Conservation (phyloP, 768 basidiomycete genomes). For the Infundibulicybe gibba region DNA sequence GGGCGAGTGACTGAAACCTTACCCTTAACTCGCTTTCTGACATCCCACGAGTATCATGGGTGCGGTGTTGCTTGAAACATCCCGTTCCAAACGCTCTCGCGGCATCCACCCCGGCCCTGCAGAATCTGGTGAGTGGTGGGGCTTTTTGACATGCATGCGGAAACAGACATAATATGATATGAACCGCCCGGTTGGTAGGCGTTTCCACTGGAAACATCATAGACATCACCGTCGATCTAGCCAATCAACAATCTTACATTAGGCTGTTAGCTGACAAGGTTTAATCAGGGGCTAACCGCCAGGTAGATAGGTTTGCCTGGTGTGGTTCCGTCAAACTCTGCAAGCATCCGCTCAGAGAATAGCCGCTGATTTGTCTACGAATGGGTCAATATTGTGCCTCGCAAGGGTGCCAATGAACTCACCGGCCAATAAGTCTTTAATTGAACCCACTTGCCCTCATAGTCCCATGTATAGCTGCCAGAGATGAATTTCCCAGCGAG, state of each 20-base stretch:
- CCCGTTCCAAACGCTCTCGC: conserved; percentile 91
- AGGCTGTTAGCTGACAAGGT: not conserved
- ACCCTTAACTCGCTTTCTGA: conserved; percentile 68
- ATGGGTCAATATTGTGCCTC: not conserved
- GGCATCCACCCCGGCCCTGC: conserved; percentile 81
- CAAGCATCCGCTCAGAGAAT: conserved; percentile 71
- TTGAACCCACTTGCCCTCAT: conserved; percentile 59
- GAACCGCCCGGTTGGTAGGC: conserved; percentile 89
- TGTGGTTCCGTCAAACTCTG: conserved; percentile 68
- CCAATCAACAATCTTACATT: conserved; percentile 6
- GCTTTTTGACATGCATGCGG: conserved; percentile 8
- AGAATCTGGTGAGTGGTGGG: conserved; percentile 14
- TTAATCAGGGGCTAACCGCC: conserved; percentile 49
- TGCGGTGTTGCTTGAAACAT: conserved; percentile 87
- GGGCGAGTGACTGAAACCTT: conserved; percentile 17
- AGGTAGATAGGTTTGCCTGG: conserved; percentile 73
- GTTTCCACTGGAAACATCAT: conserved; percentile 79
- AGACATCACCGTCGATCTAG: conserved; percentile 90
- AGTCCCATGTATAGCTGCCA: conserved; percentile 85
- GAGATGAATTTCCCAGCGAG: conserved; percentile 82
- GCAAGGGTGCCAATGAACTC: conserved; percentile 11
- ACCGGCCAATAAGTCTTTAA: conserved; percentile 67
- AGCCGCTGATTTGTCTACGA: conserved; percentile 53
- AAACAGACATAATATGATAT: conserved; percentile 65
- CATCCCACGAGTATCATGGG: conserved; percentile 87